Evolutionary conservation across 2,329 filamentous ascomycete genomes (phyloP).

Genomic region (Anthostomella pinea): DNA sequence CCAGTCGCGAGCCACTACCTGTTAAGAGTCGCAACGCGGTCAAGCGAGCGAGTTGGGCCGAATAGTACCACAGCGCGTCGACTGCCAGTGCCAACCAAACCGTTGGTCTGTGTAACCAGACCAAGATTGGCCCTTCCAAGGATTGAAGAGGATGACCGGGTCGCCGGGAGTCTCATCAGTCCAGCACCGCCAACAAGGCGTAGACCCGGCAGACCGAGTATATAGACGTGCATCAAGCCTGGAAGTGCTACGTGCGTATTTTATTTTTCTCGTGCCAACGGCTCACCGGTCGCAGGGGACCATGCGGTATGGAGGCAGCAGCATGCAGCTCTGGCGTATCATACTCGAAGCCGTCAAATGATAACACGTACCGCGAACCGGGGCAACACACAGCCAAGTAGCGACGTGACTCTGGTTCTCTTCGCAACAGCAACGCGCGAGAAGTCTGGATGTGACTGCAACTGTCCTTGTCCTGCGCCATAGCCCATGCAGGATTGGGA

Average conservation of each 20-base stretch:
- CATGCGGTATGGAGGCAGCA: slow-evolving; percentile 4
- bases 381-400: too few relatives aligned
- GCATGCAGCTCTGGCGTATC: not conserved
- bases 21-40: slow-evolving; percentile 3
- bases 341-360: too few relatives aligned
- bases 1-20: slow-evolving; percentile 1
- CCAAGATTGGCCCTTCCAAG: too few relatives aligned
- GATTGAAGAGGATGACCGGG: too few relatives aligned
- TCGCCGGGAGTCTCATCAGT: too few relatives aligned
- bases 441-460: too few relatives aligned
- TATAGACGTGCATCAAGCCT: slow-evolving; percentile 1
- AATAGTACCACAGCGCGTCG: slow-evolving; percentile 10
- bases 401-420: too few relatives aligned
- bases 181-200: slow-evolving; percentile 5
- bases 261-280: slow-evolving; percentile 7
- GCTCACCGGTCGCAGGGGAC: slow-evolving; percentile 12
- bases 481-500: slow-evolving; percentile 1
- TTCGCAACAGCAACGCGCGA: too few relatives aligned
- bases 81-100: slow-evolving; percentile 16
- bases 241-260: slow-evolving; percentile 3
- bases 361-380: too few relatives aligned
- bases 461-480: not conserved
- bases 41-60: not conserved
- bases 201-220: slow-evolving; percentile 2
- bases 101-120: slow-evolving; percentile 17